Conservation (phyloP, 2,329 filamentous ascomycete genomes). For the Diaporthe australafricana region DNA sequence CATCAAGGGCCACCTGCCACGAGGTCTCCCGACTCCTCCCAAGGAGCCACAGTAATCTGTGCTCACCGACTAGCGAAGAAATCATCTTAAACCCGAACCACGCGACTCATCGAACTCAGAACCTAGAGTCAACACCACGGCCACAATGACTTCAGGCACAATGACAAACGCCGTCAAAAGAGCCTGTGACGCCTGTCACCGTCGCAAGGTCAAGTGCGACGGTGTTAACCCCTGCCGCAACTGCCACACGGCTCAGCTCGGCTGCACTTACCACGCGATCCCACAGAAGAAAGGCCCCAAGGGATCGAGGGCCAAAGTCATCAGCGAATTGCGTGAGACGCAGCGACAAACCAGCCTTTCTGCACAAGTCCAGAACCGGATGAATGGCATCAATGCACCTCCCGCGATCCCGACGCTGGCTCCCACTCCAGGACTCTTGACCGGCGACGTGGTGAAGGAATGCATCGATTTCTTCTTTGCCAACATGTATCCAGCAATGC, state of each 20-base stretch:
- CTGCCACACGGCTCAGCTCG: constrained; percentile 73
- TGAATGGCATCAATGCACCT: constrained; percentile 65
- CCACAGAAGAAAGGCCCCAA: constrained; percentile 83
- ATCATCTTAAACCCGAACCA: background rate
- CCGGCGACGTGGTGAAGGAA: constrained; percentile 71
- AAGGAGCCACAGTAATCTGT: constrained; percentile 22
- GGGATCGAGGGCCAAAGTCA: constrained; percentile 79
- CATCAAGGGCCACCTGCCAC: constrained; percentile 28
- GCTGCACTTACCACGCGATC: constrained; percentile 80
- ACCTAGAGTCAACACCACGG: constrained; percentile 19
- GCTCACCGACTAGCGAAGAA: background rate
- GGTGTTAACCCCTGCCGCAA: constrained; percentile 78
- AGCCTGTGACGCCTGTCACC: constrained; percentile 80
- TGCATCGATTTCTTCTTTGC: constrained; percentile 77
- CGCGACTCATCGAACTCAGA: constrained; percentile 1
- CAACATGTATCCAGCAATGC: constrained; percentile 73
- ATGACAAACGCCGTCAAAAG: constrained; percentile 68
- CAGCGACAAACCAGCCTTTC: constrained; percentile 75
- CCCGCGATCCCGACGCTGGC: constrained; percentile 59
- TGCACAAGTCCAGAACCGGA: constrained; percentile 69
- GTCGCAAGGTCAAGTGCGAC: constrained; percentile 80
- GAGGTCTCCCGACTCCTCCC: constrained; percentile 28
- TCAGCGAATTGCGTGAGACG: constrained; percentile 77
- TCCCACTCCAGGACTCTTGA: constrained; percentile 71
- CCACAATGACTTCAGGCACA: constrained; percentile 32